A percentile compares a stretch with the other conserved stretches of the same genome.
phyloP scores from a whole-genome alignment of 2,329 filamentous ascomycete species.

The Phaeosphaeria sp. region DNA sequence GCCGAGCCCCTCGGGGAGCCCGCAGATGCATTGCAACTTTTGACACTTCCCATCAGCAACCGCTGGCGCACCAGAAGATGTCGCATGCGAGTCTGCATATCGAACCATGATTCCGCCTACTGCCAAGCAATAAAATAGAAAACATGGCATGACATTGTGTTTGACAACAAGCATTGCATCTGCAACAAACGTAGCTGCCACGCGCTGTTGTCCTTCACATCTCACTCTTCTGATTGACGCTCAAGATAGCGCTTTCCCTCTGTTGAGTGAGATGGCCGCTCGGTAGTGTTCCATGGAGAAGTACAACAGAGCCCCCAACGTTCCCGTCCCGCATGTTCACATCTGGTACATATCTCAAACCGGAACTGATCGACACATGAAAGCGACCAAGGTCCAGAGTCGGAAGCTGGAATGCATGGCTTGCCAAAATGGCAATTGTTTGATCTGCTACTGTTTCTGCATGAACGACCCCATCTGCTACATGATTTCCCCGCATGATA shows the following conservation, averaged over 20 bases:
- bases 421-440: slow-evolving; percentile 11
- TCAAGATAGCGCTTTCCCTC: not conserved
- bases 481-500: slow-evolving; percentile 16
- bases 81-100: not conserved
- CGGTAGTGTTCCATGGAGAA: slow-evolving; percentile 10
- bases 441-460: slow-evolving; percentile 11
- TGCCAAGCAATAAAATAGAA: too few species aligned
- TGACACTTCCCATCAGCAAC: not conserved
- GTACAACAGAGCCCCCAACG: slow-evolving; percentile 10
- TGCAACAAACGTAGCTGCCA: not conserved
- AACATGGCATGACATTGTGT: too few species aligned
- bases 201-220: not conserved
- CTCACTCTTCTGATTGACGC: too few species aligned
- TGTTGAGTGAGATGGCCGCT: slow-evolving; percentile 10
- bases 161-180: not conserved
- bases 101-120: not conserved
- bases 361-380: slow-evolving; percentile 17
- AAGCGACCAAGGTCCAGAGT: slow-evolving; percentile 9
- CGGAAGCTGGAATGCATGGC: not conserved
- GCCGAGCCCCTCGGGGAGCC: slow-evolving; percentile 1
- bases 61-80: not conserved
- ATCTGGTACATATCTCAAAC: slow-evolving; percentile 19
- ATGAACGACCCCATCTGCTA: slow-evolving; percentile 2
- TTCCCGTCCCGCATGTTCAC: slow-evolving; percentile 6
- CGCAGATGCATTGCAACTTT: slow-evolving; percentile 2